Percentiles rank a stretch among this genome's conserved stretches.
Evolutionary conservation across 1,284 basidiomycete genomes (phyloP).

Genomic region (Paramarasmius palmivorus): DNA sequence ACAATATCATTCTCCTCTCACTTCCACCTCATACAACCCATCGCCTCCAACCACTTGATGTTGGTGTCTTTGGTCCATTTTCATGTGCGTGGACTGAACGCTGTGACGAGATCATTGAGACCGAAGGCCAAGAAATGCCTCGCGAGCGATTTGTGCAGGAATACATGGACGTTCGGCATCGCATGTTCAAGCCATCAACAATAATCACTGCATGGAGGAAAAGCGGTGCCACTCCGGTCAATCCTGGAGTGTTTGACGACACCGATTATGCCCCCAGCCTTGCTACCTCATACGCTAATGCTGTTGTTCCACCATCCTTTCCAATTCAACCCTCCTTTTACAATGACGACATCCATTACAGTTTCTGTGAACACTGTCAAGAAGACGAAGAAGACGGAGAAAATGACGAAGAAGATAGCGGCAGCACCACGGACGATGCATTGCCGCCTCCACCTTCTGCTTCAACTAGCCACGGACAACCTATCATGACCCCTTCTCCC

Average conservation of each 20-base stretch:
- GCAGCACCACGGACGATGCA: no score
- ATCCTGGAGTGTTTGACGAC: background rate
- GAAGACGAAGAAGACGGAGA: background rate
- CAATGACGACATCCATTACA: background rate
- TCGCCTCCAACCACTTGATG: constrained; percentile 37
- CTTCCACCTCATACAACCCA: constrained; percentile 41
- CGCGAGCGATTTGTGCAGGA: background rate
- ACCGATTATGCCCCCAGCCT: background rate
- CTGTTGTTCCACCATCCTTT: background rate
- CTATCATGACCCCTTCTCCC: no score
- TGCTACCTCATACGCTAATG: background rate
- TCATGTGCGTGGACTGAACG: constrained; percentile 13
- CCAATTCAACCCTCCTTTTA: background rate
- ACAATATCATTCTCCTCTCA: constrained; percentile 32
- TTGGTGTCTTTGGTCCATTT: constrained; percentile 34
- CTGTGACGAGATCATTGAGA: background rate
- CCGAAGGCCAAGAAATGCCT: background rate
- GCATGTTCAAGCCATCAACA: background rate
- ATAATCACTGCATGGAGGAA: background rate
- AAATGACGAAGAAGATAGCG: no score
- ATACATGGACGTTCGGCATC: background rate
- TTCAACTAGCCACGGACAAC: no score
- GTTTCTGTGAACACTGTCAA: background rate
- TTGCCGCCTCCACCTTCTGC: no score
- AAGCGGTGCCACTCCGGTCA: background rate